Evolutionary conservation across 495 filamentous ascomycete species (phyloP).

Genomic region (Tuber aestivum): DNA sequence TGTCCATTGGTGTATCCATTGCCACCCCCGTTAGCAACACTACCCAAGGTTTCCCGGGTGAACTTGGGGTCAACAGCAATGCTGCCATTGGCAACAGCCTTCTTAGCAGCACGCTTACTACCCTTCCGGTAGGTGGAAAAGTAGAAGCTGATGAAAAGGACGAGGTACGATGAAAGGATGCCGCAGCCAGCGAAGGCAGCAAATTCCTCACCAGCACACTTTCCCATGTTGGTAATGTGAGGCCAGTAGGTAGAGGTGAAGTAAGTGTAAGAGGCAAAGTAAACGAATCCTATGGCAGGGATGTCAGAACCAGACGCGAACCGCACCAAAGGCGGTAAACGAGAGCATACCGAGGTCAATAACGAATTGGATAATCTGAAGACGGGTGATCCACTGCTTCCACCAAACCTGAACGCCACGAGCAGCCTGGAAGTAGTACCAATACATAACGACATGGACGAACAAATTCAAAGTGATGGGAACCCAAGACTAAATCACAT

Average conservation of each 20-base stretch:
- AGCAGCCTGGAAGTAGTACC: constrained; percentile 78
- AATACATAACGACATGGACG: constrained; percentile 73
- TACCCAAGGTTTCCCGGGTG: constrained; percentile 40
- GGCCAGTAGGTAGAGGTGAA: constrained; percentile 89
- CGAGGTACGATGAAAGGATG: constrained; percentile 85
- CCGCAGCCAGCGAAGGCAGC: constrained; percentile 89
- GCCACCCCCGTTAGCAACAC: constrained; percentile 42
- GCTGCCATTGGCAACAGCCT: constrained; percentile 50
- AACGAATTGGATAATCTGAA: constrained; percentile 78
- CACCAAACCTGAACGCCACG: constrained; percentile 79
- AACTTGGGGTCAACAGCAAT: constrained; percentile 42
- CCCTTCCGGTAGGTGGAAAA: constrained; percentile 91
- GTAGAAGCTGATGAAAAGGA: constrained; percentile 99
- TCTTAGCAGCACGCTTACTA: constrained; percentile 57
- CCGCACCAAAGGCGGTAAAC: background rate
- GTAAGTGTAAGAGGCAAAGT: constrained; percentile 93
- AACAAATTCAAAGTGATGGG: constrained; percentile 70
- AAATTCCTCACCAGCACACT: constrained; percentile 94
- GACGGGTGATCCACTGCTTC: constrained; percentile 84
- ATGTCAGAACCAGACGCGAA: constrained; percentile 18
- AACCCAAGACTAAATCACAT: constrained; percentile 54
- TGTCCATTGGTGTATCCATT: constrained; percentile 5
- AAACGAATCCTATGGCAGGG: constrained; percentile 64
- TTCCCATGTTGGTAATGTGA: constrained; percentile 71
- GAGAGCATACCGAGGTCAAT: constrained; percentile 63